Percentiles rank a stretch among this genome's conserved stretches.
Conservation (phyloP, 495 filamentous ascomycete genomes). For the Penicillium pancosmium region DNA sequence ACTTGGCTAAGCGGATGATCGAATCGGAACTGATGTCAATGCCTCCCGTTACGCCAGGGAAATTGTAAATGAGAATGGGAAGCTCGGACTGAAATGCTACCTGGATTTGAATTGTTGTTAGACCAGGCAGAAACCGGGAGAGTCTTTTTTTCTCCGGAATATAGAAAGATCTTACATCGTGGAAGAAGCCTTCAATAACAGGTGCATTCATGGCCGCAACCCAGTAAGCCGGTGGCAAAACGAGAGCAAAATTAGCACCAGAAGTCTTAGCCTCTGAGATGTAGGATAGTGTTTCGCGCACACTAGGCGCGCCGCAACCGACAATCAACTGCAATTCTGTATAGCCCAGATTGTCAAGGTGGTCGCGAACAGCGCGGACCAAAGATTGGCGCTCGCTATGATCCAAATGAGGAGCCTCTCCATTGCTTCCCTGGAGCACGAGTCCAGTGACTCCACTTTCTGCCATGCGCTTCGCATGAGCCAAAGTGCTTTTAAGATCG, state of each 20-base stretch:
- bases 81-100: not conserved
- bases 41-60: not conserved
- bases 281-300: not conserved
- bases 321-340: not conserved
- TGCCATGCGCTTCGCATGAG: not conserved
- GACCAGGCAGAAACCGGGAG: too few relatives aligned
- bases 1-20: not conserved
- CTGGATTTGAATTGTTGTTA: not conserved
- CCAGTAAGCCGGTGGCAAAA: not conserved
- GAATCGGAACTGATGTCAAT: not conserved
- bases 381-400: conserved; percentile 7
- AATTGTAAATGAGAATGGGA: not conserved
- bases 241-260: not conserved
- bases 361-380: too few relatives aligned
- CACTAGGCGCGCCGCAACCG: not conserved
- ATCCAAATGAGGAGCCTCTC: conserved; percentile 12
- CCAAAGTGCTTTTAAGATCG: not conserved
- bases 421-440: conserved; percentile 13
- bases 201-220: not conserved
- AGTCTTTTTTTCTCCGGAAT: too few relatives aligned
- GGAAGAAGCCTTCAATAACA: not conserved
- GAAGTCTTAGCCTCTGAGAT: not conserved
- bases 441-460: conserved; percentile 6
- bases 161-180: too few relatives aligned
- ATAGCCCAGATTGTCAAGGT: too few relatives aligned